Conservation (phyloP, 2,329 filamentous ascomycete species). For the Fusarium humuli region DNA sequence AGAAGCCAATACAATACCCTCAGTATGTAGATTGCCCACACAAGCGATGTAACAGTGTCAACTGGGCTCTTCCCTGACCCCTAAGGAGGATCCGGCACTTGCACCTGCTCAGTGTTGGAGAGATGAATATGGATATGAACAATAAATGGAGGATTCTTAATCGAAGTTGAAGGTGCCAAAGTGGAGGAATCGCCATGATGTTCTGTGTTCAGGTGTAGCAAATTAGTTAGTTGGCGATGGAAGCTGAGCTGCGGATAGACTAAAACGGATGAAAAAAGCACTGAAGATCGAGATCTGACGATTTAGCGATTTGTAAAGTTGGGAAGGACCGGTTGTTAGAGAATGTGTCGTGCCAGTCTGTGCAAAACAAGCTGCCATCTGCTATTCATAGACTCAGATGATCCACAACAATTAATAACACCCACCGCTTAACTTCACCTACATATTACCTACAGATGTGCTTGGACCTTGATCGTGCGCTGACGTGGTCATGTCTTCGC, state of each 20-base stretch:
- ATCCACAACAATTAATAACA: constrained; percentile 26
- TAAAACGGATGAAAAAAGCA: constrained; percentile 14
- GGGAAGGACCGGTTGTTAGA: constrained; percentile 19
- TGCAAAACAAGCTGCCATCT: constrained; percentile 17
- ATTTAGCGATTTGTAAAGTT: constrained; percentile 11
- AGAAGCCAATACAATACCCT: background rate
- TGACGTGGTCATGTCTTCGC: constrained; percentile 43
- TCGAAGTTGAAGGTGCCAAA: background rate
- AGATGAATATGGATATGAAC: constrained; percentile 5
- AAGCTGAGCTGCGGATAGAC: background rate
- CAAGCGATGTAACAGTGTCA: constrained; percentile 42
- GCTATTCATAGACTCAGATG: constrained; percentile 30
- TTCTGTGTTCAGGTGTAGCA: constrained; percentile 18
- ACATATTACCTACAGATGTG: background rate
- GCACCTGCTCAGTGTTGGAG: constrained; percentile 25
- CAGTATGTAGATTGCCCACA: constrained; percentile 9
- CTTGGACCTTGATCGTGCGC: constrained; percentile 23
- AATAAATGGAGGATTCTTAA: constrained; percentile 13
- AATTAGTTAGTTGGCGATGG: constrained; percentile 5
- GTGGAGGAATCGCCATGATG: constrained; percentile 17
- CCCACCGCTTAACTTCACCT: constrained; percentile 1
- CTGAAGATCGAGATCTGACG: constrained; percentile 20
- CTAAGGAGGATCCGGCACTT: constrained; percentile 40
- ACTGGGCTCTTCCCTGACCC: constrained; percentile 35
- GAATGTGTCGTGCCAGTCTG: constrained; percentile 6